Conservation (phyloP, 78 protist genomes). For the Speleostelium caveatum region DNA sequence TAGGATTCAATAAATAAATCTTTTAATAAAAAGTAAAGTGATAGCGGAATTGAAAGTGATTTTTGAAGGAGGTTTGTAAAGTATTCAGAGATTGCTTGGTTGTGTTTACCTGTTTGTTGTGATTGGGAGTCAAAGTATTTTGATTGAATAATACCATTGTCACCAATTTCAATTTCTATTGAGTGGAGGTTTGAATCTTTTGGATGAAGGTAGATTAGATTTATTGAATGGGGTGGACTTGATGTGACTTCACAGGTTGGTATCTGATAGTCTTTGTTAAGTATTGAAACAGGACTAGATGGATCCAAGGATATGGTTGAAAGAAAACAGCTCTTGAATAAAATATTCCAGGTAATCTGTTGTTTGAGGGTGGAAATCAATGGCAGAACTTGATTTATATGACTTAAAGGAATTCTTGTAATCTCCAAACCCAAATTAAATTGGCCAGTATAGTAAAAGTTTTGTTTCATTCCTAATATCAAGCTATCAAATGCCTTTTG, state of each 20-base stretch:
- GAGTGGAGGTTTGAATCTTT: slow-evolving; percentile 6
- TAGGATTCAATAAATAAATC: too few species aligned
- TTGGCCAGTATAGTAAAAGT: slow-evolving; percentile 56
- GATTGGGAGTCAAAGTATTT: background rate
- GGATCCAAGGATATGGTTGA: too few species aligned
- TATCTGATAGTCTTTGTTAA: background rate
- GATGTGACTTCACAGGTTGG: slow-evolving; percentile 24
- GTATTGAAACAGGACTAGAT: background rate
- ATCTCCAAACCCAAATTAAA: slow-evolving; percentile 24
- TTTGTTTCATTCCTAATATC: slow-evolving; percentile 14
- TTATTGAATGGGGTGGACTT: slow-evolving; percentile 46
- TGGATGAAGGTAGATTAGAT: slow-evolving; percentile 41
- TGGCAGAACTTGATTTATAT: slow-evolving; percentile 42
- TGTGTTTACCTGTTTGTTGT: background rate
- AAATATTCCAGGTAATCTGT: slow-evolving; percentile 13
- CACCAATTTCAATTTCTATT: slow-evolving; percentile 2
- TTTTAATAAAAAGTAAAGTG: slow-evolving; percentile 11
- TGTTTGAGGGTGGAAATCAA: slow-evolving; percentile 33
- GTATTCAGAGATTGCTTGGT: slow-evolving; percentile 9
- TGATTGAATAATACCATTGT: slow-evolving; percentile 18
- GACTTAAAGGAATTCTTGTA: slow-evolving; percentile 21
- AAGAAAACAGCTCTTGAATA: slow-evolving; percentile 53
- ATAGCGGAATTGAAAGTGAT: slow-evolving; percentile 31
- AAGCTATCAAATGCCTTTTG: background rate
- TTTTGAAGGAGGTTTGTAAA: background rate